Base-by-base conservation (phyloP, 306 rosid genomes). In the Lathyrus sativus region DNA sequence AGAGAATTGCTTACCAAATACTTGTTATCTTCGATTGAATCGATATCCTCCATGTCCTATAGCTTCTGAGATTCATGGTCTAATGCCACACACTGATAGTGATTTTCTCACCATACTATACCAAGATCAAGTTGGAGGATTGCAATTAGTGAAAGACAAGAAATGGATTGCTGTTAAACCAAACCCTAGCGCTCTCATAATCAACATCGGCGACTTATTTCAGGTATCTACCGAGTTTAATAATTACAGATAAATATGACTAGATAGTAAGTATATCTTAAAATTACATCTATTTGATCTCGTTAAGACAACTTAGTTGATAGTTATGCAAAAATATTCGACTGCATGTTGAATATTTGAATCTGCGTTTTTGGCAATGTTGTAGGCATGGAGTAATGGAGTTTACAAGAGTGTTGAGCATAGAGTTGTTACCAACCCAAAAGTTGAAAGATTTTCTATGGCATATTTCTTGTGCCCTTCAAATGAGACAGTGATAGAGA, bases 171-270 rank as follows among this genome's bases (percentile, higher is more conserved):
- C 96, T 0, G 95, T 93, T 17, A 93, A 93, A 72, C 98, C 98
- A 46, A 90, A 88, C 57, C 90, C 90, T 2, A 79, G 80, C 17
- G 91, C 98, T 26, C 87, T 93, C 8, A 83, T 90, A 18, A 67
- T 93, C 70, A 93, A 93, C 85, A 86, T 93, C n/a, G 98, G 98
- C 3, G 98, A 93, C 80, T 76, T 93, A 28, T 89, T 93, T 80
- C 98, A 93, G 98, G 98, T 86, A 71, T 6, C 2, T 7, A 6
- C 2, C 17, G 22, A 15, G 22, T 6, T 14, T 46, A 46, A 14
- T 14, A 33, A 33, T 7, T 33, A 33, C 38, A 33, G 0, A 33
- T 33, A 33, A 6, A 33, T 33, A 33, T 7, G 0, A 33, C 7
- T 1, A 6, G 38, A 33, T 33, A 33, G 9, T 33, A 33, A 6